These are phyloP conservation scores for Paralagenidium karlingii DNA, from an alignment of 352 stramenopile genomes.

Conservation along the genomic window DNA sequence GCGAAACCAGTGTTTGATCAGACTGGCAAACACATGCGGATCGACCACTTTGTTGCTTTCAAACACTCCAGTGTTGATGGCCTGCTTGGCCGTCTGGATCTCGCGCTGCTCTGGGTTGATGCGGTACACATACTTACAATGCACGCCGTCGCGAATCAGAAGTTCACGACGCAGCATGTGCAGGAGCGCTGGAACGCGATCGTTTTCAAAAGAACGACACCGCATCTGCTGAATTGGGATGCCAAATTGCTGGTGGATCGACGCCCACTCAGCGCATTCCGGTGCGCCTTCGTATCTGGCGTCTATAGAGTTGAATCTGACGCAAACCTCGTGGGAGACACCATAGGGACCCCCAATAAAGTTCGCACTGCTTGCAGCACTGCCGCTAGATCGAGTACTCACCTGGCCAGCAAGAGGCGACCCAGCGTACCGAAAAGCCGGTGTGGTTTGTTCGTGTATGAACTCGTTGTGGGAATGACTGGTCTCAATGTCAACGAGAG, in stretches of 20 bases:
- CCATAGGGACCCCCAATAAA: slow-evolving; percentile 39
- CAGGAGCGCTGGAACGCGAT: slow-evolving; percentile 27
- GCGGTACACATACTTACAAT: slow-evolving; percentile 43
- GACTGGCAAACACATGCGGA: slow-evolving; percentile 36
- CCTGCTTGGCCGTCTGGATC: slow-evolving; percentile 19
- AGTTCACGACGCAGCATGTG: slow-evolving; percentile 45
- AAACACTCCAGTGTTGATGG: slow-evolving; percentile 34
- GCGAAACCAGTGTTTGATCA: slow-evolving; percentile 52
- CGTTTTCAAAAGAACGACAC: too few relatives aligned
- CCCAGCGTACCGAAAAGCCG: too few relatives aligned
- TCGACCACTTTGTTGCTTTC: slow-evolving; percentile 17
- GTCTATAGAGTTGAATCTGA: slow-evolving; percentile 42
- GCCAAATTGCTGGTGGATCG: slow-evolving; percentile 41
- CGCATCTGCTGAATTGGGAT: slow-evolving; percentile 26
- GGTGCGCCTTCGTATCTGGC: slow-evolving; percentile 37
- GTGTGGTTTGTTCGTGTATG: too few relatives aligned
- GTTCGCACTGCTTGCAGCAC: slow-evolving; percentile 6
- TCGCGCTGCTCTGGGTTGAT: slow-evolving; percentile 30
- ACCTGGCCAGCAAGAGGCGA: too few relatives aligned
- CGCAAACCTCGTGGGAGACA: slow-evolving; percentile 28
- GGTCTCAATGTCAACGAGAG: slow-evolving; percentile 21
- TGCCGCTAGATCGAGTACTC: slow-evolving; percentile 1
- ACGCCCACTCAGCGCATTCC: slow-evolving; percentile 11
- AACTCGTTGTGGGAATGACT: too few relatives aligned
- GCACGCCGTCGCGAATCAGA: slow-evolving; percentile 20